A percentile compares a stretch with the other conserved stretches of the same genome.
These are phyloP conservation scores for Schwanniomyces polymorphus DNA, from an alignment of 805 yeast genomes.

Conservation along the genomic window DNA sequence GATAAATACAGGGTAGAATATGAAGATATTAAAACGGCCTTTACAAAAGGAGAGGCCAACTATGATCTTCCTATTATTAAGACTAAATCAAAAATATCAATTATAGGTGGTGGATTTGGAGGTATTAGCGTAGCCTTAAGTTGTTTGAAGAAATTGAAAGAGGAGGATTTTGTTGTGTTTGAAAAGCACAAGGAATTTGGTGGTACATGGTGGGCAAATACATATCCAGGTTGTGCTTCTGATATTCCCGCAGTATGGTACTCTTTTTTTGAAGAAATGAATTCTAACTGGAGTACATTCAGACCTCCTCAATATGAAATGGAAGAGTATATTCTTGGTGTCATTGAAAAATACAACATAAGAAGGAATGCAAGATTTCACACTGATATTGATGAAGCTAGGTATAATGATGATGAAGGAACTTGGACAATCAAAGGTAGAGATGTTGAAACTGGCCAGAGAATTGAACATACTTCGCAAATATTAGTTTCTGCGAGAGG, in stretches of 20 bases:
- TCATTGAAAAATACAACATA: slow-evolving; percentile 28
- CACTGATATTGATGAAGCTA: slow-evolving; percentile 18
- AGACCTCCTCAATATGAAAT: slow-evolving; percentile 44
- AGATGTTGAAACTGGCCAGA: slow-evolving; percentile 29
- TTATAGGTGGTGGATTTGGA: slow-evolving; percentile 43
- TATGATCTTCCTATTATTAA: slow-evolving; percentile 18
- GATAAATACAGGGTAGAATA: slow-evolving; percentile 25
- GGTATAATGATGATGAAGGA: slow-evolving; percentile 22
- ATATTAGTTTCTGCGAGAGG: slow-evolving; percentile 30
- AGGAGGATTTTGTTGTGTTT: slow-evolving; percentile 31
- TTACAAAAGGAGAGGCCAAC: slow-evolving; percentile 18
- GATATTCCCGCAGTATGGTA: slow-evolving; percentile 47
- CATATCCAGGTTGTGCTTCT: slow-evolving; percentile 46
- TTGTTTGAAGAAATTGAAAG: slow-evolving; percentile 23
- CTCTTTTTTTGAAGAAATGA: slow-evolving; percentile 32
- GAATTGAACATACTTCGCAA: slow-evolving; percentile 26
- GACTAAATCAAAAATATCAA: slow-evolving; percentile 28
- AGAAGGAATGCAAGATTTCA: slow-evolving; percentile 18
- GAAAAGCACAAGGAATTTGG: slow-evolving; percentile 42
- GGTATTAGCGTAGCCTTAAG: slow-evolving; percentile 35
- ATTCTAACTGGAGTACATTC: slow-evolving; percentile 33
- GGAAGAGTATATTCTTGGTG: slow-evolving; percentile 38
- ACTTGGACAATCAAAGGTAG: slow-evolving; percentile 29
- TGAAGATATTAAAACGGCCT: slow-evolving; percentile 24
- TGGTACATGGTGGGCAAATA: slow-evolving; percentile 47